phyloP scores from a whole-genome alignment of 2,329 filamentous ascomycete genomes.

The Alternaria panax region DNA sequence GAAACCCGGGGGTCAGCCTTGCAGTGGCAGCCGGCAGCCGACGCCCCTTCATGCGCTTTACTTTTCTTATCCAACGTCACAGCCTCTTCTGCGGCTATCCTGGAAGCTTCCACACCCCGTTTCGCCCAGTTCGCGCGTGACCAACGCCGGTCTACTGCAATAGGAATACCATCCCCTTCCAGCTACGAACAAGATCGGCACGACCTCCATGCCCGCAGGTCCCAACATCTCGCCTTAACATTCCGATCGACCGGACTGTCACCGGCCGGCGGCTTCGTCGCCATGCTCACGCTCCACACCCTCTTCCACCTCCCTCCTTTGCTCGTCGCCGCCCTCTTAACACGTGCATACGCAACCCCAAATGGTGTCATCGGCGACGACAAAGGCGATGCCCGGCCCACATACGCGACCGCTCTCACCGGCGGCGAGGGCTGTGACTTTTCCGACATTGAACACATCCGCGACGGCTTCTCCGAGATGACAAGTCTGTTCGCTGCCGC shows the following conservation, averaged over 20 bases:
- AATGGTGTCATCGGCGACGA: slow-evolving; percentile 36
- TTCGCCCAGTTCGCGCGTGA: background rate
- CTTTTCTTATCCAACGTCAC: slow-evolving; percentile 3
- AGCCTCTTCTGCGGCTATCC: slow-evolving; percentile 3
- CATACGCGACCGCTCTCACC: slow-evolving; percentile 36
- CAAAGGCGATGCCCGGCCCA: slow-evolving; percentile 19
- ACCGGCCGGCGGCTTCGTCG: slow-evolving; percentile 8
- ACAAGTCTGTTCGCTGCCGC: slow-evolving; percentile 38
- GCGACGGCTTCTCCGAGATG: slow-evolving; percentile 45
- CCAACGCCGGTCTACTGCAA: slow-evolving; percentile 1
- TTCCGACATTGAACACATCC: slow-evolving; percentile 36
- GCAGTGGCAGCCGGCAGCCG: slow-evolving; percentile 1
- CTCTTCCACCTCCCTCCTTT: slow-evolving; percentile 34
- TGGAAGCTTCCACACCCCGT: slow-evolving; percentile 1
- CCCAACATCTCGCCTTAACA: slow-evolving; percentile 1
- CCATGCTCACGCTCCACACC: slow-evolving; percentile 34
- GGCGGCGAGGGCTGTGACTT: slow-evolving; percentile 42
- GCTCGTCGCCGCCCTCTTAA: slow-evolving; percentile 27
- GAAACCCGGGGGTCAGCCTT: slow-evolving; percentile 11
- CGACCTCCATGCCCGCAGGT: slow-evolving; percentile 7
- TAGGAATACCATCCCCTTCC: background rate
- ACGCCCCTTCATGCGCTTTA: slow-evolving; percentile 11
- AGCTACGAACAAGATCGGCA: slow-evolving; percentile 10
- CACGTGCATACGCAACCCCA: slow-evolving; percentile 33
- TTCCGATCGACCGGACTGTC: slow-evolving; percentile 8